Percentiles rank a stretch among this genome's conserved stretches.
phyloP scores from a whole-genome alignment of 139 green algal species.

The Pseudopediastrum boryanum region DNA sequence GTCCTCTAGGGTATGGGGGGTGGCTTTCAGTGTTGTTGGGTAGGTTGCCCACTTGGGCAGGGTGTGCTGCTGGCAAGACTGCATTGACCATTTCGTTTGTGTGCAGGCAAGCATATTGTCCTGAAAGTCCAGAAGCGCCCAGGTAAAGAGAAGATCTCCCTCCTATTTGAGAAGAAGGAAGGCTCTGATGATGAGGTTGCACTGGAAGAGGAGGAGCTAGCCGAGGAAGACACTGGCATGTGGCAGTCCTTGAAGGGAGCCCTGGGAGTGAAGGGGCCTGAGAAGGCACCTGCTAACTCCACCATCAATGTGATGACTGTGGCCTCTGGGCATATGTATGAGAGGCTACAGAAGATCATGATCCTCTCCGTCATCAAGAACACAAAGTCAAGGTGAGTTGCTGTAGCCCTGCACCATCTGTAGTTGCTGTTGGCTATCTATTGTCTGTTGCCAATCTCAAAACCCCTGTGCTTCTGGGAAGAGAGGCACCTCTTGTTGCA shows the following conservation, averaged over 20 bases:
- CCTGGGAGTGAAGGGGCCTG: not conserved
- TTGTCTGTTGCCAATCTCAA: too few relatives aligned
- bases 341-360: slow-evolving; percentile 99
- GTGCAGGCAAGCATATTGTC: slow-evolving; percentile 70
- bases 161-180: slow-evolving; percentile 69
- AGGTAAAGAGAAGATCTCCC: slow-evolving; percentile 74
- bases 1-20: too few relatives aligned
- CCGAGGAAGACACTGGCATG: not conserved
- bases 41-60: too few relatives aligned
- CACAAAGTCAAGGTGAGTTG: slow-evolving; percentile 69
- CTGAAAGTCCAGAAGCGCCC: slow-evolving; percentile 80
- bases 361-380: slow-evolving; percentile 89
- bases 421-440: too few relatives aligned
- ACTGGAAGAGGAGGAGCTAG: not conserved
- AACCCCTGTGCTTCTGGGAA: too few relatives aligned
- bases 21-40: too few relatives aligned
- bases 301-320: slow-evolving; percentile 98
- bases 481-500: too few relatives aligned
- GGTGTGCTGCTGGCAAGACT: too few relatives aligned
- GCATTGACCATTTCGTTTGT: not conserved
- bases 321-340: slow-evolving; percentile 97
- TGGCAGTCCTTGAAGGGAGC: not conserved
- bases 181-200: slow-evolving; percentile 42
- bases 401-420: not conserved
- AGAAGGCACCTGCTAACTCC: not conserved